Evolutionary conservation across 192 early-diverging fungal species (phyloP), one percentile per base, ranked within the genome.

Genomic region (Spizellomyces sp.): DNA sequence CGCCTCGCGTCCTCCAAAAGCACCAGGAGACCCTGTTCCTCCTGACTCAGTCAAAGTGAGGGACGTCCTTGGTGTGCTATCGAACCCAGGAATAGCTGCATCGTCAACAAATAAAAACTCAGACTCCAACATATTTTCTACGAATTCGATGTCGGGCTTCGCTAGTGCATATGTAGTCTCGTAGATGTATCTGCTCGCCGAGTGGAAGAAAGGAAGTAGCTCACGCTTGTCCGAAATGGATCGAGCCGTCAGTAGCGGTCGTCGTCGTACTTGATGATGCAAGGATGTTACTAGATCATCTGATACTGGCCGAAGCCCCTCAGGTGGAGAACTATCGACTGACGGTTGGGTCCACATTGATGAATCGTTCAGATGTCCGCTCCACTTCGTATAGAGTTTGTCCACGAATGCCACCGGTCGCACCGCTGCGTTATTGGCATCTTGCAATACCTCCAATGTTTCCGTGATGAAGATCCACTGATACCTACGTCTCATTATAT

Each of bases 381-480:
- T 36, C 27, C 27, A 36, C 27, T 36, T 36, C 27, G 27, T 36
- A 3, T 36, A 36, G 27, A 36, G 27, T 36, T 36, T 36, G 27
- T 36, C 27, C 27, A 36, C 27, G 3, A 36, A 36, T 36, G 27
- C 27, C 27, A 36, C 27, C 27, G 27, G 27, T 36, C 27, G 27
- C 27, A 36, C 27, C 27, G 27, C 27, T 36, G 27, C 27, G 27
- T 36, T 36, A 36, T 36, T 36, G 27, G 27, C 27, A 36, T 36
- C 27, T 78, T 73, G 22, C 64, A 90, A 78, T 6, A 88, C 84
- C 43, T 94, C 93, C 21, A 92, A 83, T 5, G 92, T 92, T 59
- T 97, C 94, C 3, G 88, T 86, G 58, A 95, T 90, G 69, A 97
- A 97, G 12, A 97, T 93, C 95, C 95, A 97, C 83, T 97, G 93